Percentiles rank a stretch among this genome's conserved stretches.
Evolutionary conservation across 768 basidiomycete genomes (phyloP).

Genomic region (Podaxis sp.): DNA sequence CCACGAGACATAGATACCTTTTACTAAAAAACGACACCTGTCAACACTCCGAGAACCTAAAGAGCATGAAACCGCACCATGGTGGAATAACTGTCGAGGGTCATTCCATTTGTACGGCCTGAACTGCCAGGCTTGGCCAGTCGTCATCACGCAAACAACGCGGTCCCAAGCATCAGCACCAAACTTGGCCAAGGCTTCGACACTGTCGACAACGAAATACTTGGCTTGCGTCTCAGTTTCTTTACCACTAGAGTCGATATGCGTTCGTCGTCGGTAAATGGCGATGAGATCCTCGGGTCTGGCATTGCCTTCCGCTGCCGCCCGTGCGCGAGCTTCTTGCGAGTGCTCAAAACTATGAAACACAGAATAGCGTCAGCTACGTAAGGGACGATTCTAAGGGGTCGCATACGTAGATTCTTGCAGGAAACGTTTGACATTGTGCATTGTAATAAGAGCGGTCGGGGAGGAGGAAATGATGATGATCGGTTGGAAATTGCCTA

Average conservation of each 20-base stretch:
- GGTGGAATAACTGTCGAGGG: conserved; percentile 87
- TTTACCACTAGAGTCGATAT: conserved; percentile 60
- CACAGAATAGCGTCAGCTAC: not conserved
- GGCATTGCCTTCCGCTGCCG: conserved; percentile 64
- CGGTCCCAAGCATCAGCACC: conserved; percentile 94
- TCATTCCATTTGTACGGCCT: conserved; percentile 96
- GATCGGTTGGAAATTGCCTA: conserved; percentile 78
- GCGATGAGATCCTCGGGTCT: conserved; percentile 80
- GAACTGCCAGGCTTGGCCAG: conserved; percentile 98
- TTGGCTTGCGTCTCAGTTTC: conserved; percentile 53
- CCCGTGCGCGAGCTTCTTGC: conserved; percentile 66
- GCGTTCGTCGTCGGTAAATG: conserved; percentile 81
- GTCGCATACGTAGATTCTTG: conserved; percentile 75
- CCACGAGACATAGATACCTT: conserved; percentile 95
- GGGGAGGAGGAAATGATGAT: conserved; percentile 97
- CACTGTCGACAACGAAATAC: conserved; percentile 89
- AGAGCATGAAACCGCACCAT: conserved; percentile 47
- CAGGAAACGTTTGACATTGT: conserved; percentile 92
- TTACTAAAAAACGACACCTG: conserved; percentile 48
- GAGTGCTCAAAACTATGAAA: conserved; percentile 64
- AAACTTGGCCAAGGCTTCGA: conserved; percentile 90
- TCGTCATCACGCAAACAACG: conserved; percentile 97
- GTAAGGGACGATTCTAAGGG: not conserved
- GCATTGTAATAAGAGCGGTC: conserved; percentile 94
- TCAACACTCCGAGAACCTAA: not conserved